Base-by-base conservation (phyloP, 1,139 yeast genomes). In the Zygoascus sp. region DNA sequence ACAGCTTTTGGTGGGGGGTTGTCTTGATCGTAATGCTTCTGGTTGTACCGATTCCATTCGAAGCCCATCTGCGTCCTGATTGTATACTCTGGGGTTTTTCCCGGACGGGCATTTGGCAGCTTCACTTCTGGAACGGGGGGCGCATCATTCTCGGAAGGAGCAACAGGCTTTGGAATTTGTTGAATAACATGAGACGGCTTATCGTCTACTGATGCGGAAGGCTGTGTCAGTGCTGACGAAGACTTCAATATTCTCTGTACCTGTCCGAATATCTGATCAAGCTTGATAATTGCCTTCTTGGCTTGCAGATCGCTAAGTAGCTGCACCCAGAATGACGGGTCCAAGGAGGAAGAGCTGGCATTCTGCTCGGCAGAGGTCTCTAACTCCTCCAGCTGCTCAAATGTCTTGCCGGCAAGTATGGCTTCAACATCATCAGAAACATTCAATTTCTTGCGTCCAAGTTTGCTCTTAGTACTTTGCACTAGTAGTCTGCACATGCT, bases 1-100 rank as follows among this genome's bases (percentile, higher is more conserved):
- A 67, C 67, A 2, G 58, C 53, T 40, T 66, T 67, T 1, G 72
- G 71, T 4, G 73, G 72, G 11, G 68, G 69, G 43, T 65, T 59
- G 13, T 67, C 65, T 10, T 56, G 48, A 32, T 54, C 56, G 51
- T 63, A 67, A 45, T 67, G 72, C 1, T 64, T 54, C 46, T 62
- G 63, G 45, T 68, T 67, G 52, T 68, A 67, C 27, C 58, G 50
- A 49, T 62, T 67, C 72, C 72, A 67, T 28, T 66, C 68, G 45
- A 60, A 65, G 2, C 70, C 71, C 37, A 40, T 30, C 13, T 32
- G 16, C 13, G 43, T 23, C 11, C 15, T 16, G 8, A 30, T 30
- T 5, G 22, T 13, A 22, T 58, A 67, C 27, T 59, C 52, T 4
- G 72, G 72, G 10, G 43, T 40, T 5, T n/a, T 5, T 10, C 43